Conservation (phyloP, 1,139 yeast genomes). For the Citeromyces hawaiiensis region DNA sequence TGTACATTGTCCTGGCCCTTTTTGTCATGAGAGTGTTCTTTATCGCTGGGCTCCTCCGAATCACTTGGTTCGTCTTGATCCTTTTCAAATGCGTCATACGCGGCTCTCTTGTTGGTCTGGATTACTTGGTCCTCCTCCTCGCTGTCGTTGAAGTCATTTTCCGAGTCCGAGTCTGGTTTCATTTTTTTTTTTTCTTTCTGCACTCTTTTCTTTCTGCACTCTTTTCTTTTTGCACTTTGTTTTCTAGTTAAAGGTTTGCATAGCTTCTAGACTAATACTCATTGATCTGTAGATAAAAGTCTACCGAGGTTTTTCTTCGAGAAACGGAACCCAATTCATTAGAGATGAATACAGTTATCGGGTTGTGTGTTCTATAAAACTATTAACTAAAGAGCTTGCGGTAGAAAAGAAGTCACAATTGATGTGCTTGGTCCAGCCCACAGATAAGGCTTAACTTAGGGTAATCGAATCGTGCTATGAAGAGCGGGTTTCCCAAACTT, state of each 20-base stretch:
- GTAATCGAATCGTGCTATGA: no score
- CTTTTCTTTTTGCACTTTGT: no score
- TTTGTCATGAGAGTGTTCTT: conserved; percentile 5
- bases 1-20: conserved; percentile 7
- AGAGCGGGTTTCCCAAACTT: no score
- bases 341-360: no score
- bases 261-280: neutral
- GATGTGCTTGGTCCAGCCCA: no score
- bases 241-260: neutral
- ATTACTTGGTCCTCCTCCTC: neutral
- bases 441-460: no score
- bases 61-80: conserved; percentile 8
- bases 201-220: no score
- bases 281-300: neutral
- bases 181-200: conserved; percentile 9
- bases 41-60: conserved; percentile 2
- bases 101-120: neutral
- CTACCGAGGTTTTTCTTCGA: no score
- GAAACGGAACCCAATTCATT: no score
- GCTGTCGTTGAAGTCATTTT: neutral
- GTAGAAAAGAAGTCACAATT: no score
- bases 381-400: no score
- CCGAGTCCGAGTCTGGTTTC: neutral
- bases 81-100: conserved; percentile 4
- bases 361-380: no score